Conservation (phyloP, 2,329 filamentous ascomycete genomes). For the Diplodia mutila region DNA sequence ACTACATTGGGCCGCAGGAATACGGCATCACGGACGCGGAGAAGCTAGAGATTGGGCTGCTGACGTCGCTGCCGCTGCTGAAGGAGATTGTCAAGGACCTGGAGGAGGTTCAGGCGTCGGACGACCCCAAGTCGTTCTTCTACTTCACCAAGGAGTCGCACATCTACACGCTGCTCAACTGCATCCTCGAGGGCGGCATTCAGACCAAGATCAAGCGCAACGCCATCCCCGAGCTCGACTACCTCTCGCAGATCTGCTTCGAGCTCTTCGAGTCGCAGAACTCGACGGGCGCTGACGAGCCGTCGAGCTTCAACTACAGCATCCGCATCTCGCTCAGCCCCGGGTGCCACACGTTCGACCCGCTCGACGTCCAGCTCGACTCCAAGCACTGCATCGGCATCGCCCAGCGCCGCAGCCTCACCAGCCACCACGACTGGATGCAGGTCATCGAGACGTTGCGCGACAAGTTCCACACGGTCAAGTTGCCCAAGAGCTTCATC, state of each 20-base stretch:
- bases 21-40: constrained; percentile 95
- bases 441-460: constrained; percentile 93
- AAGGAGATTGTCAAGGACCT: constrained; percentile 97
- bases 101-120: constrained; percentile 94
- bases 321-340: constrained; percentile 96
- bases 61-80: constrained; percentile 89
- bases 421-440: constrained; percentile 92
- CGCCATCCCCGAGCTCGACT: constrained; percentile 95
- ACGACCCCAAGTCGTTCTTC: constrained; percentile 93
- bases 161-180: constrained; percentile 97
- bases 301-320: constrained; percentile 84
- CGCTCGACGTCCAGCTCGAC: constrained; percentile 93
- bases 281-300: constrained; percentile 58
- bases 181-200: constrained; percentile 94
- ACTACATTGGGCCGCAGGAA: constrained; percentile 97
- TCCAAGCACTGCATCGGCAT: constrained; percentile 96
- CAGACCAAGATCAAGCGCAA: constrained; percentile 95
- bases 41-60: constrained; percentile 95
- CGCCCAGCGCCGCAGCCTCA: constrained; percentile 86
- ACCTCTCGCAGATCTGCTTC: constrained; percentile 96
- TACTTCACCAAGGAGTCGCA: constrained; percentile 99
- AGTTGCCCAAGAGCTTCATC: constrained; percentile 56
- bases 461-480: constrained; percentile 87
- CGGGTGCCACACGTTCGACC: constrained; percentile 95
- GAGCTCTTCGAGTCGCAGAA: constrained; percentile 96